Conservation (phyloP, 306 rosid species). For the Carpinus fangiana region DNA sequence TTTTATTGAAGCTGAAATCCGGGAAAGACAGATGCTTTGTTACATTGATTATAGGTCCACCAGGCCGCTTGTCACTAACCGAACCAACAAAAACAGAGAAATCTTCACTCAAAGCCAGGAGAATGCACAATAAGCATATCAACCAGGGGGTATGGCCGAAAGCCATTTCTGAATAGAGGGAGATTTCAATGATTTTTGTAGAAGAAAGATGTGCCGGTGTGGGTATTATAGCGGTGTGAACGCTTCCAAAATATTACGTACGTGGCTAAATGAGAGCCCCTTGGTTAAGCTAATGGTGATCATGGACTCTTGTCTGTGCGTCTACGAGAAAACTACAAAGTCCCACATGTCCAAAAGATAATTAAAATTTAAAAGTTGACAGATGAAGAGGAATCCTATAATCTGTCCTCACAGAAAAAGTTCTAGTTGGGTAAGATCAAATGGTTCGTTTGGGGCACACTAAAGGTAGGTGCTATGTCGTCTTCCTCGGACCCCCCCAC, state of each 20-base stretch:
- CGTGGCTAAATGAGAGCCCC: not conserved
- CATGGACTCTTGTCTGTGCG: not conserved
- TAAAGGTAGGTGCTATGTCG: not conserved
- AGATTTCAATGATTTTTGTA: slow-evolving; percentile 8
- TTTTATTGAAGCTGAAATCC: slow-evolving; percentile 45
- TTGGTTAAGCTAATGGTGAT: not conserved
- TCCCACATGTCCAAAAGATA: not conserved
- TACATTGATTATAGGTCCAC: slow-evolving; percentile 46
- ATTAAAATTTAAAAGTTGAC: not conserved
- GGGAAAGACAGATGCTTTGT: slow-evolving; percentile 58
- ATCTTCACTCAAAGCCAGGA: slow-evolving; percentile 16
- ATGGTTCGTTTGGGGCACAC: not conserved
- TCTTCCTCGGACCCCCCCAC: not conserved
- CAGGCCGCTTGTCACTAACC: slow-evolving; percentile 25
- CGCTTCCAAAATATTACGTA: not conserved
- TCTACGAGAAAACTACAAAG: not conserved
- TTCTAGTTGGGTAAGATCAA: not conserved
- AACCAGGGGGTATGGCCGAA: slow-evolving; percentile 22
- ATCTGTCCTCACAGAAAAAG: not conserved
- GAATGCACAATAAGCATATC: slow-evolving; percentile 10
- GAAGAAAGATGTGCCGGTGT: not conserved
- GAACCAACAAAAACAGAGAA: slow-evolving; percentile 29
- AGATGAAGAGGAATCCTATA: not conserved
- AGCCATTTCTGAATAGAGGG: slow-evolving; percentile 32
- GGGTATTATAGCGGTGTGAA: not conserved